These are phyloP conservation scores for Pleurotus ostreatus DNA, from an alignment of 768 basidiomycete genomes.

Conservation along the genomic window DNA sequence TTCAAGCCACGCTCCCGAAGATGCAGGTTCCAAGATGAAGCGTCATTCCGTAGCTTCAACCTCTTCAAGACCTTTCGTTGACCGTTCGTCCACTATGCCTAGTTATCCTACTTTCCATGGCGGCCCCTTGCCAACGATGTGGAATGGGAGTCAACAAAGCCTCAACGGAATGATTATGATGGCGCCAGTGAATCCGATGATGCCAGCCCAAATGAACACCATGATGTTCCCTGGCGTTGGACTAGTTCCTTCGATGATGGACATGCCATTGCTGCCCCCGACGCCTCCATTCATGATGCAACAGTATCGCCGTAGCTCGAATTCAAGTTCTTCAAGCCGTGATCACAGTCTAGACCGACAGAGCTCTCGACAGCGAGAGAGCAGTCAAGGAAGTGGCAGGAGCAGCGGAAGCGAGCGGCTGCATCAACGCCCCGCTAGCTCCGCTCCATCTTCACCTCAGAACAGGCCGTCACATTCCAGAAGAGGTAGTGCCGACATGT, in stretches of 20 bases:
- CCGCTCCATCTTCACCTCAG: neutral
- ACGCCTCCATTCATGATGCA: conserved; percentile 75
- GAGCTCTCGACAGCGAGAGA: neutral
- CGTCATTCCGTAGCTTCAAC: conserved; percentile 13
- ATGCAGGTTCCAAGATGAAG: neutral
- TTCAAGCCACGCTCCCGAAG: neutral
- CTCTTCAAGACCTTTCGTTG: conserved; percentile 4
- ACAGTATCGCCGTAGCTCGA: conserved; percentile 40
- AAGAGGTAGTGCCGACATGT: conserved; percentile 6
- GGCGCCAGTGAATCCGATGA: conserved; percentile 11
- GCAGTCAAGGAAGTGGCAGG: conserved; percentile 5
- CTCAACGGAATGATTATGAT: conserved; percentile 16
- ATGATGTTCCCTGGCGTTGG: conserved; percentile 34
- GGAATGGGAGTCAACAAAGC: conserved; percentile 36
- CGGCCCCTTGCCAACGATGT: conserved; percentile 12
- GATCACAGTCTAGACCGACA: neutral
- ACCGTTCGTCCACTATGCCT: conserved; percentile 6
- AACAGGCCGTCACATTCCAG: neutral
- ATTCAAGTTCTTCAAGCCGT: conserved; percentile 24
- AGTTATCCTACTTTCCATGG: neutral
- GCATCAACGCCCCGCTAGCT: neutral
- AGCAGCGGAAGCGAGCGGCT: neutral
- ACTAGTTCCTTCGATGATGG: conserved; percentile 45
- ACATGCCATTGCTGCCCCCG: conserved; percentile 70
- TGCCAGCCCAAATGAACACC: conserved; percentile 5